phyloP scores from a whole-genome alignment of 495 filamentous ascomycete genomes.

The Aspergillus ostianus region DNA sequence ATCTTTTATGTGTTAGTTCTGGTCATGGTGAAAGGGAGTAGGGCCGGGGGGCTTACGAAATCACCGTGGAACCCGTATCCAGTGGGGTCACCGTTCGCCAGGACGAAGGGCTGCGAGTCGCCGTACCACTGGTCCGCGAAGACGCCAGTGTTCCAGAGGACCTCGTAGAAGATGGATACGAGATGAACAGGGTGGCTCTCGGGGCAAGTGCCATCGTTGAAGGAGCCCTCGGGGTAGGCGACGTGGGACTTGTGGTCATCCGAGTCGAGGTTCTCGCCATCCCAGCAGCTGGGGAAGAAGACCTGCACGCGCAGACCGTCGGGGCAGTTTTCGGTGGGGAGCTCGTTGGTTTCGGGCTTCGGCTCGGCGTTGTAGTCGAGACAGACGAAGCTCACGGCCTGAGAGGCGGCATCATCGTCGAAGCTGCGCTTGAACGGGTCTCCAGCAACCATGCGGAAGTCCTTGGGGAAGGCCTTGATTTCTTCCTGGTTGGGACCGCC shows the following conservation, averaged over 20 bases:
- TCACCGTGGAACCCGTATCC: conserved; percentile 13
- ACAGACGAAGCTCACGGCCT: conserved; percentile 11
- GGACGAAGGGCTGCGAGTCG: conserved; percentile 65
- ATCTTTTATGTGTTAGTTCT: conserved; percentile 4
- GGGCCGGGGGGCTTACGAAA: conserved; percentile 6
- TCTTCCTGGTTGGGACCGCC: conserved; percentile 54
- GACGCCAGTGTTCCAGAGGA: conserved; percentile 58
- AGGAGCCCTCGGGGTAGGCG: conserved; percentile 8
- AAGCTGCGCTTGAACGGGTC: conserved; percentile 27
- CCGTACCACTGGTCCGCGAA: conserved; percentile 57
- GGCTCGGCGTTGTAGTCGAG: conserved; percentile 10
- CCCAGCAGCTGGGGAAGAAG: conserved; percentile 16
- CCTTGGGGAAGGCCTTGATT: conserved; percentile 64
- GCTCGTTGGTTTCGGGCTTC: conserved; percentile 9
- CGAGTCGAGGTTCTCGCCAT: conserved; percentile 10
- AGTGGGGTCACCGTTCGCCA: conserved; percentile 11
- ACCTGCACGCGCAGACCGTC: conserved; percentile 13
- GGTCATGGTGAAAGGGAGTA: neutral
- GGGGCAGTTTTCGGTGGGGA: conserved; percentile 13
- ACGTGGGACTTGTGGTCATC: conserved; percentile 14
- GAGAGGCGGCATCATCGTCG: conserved; percentile 1
- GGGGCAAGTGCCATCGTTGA: conserved; percentile 11
- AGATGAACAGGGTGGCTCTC: conserved; percentile 53
- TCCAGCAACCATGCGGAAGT: conserved; percentile 75
- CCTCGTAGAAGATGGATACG: conserved; percentile 67